phyloP scores from a whole-genome alignment of 208 protist genomes.

The Crithidia mellificae region DNA sequence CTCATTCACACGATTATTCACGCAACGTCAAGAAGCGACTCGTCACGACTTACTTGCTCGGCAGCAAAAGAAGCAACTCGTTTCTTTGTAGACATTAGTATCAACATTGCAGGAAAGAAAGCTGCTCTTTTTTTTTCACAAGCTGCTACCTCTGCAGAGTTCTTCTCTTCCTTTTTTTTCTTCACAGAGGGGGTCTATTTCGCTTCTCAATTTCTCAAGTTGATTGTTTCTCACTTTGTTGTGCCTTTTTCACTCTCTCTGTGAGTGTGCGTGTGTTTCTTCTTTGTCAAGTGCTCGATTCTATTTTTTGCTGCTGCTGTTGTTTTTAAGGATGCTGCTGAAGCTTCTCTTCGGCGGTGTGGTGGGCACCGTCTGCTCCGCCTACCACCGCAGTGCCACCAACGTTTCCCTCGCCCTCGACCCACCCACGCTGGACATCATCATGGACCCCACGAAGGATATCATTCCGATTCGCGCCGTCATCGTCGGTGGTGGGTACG shows the following conservation, averaged over 20 bases:
- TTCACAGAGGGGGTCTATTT: conserved; percentile 10
- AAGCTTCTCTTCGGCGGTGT: conserved; percentile 47
- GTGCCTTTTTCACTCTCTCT: conserved; percentile 16
- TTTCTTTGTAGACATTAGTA: too few relatives aligned
- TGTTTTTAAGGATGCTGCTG: conserved; percentile 47
- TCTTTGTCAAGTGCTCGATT: too few relatives aligned
- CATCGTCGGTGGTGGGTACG: conserved; percentile 84
- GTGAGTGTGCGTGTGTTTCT: conserved; percentile 8
- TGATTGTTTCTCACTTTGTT: background rate
- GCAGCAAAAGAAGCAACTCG: too few relatives aligned
- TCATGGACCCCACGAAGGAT: conserved; percentile 84
- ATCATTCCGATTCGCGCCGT: conserved; percentile 72
- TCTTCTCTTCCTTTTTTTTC: background rate
- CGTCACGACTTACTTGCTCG: too few relatives aligned
- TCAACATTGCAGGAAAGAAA: too few relatives aligned
- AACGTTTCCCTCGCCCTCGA: conserved; percentile 50
- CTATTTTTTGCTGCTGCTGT: conserved; percentile 7
- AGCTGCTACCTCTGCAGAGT: background rate
- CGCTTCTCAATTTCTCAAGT: background rate
- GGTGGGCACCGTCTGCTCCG: conserved; percentile 46
- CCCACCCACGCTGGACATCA: conserved; percentile 60
- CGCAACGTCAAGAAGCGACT: too few relatives aligned
- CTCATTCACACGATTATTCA: too few relatives aligned
- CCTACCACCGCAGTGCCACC: conserved; percentile 24
- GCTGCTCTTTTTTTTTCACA: background rate